These are phyloP conservation scores for Saturnispora ahearnii DNA, from an alignment of 805 yeast species.

Conservation along the genomic window DNA sequence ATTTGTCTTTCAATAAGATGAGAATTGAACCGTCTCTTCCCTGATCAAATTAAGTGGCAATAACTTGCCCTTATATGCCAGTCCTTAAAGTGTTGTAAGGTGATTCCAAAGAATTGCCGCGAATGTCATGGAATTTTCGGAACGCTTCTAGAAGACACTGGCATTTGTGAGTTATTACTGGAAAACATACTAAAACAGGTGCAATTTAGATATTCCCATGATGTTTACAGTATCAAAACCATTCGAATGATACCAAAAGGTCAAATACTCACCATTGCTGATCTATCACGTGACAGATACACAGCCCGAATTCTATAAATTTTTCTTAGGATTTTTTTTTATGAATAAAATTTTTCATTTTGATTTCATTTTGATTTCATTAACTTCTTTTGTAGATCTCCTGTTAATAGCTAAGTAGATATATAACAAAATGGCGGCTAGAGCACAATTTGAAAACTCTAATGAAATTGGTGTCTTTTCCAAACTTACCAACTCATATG, in stretches of 20 bases:
- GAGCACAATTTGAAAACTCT: slow-evolving; percentile 77
- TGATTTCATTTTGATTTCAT: neutral
- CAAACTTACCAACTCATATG: slow-evolving; percentile 91
- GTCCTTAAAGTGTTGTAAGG: neutral
- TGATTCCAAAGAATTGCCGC: neutral
- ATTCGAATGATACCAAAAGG: neutral
- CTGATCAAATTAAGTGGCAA: neutral
- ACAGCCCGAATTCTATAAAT: neutral
- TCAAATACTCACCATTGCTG: neutral
- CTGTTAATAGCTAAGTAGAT: neutral
- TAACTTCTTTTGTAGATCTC: neutral
- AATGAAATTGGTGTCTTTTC: slow-evolving; percentile 92
- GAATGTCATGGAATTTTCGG: neutral
- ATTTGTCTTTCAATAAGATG: neutral
- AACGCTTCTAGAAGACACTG: slow-evolving; percentile 1
- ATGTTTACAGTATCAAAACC: neutral
- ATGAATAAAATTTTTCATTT: neutral
- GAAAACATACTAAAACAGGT: neutral
- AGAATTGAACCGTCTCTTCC: neutral
- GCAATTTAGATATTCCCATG: too few species aligned
- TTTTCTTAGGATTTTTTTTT: neutral
- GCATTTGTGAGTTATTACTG: too few species aligned
- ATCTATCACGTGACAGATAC: neutral
- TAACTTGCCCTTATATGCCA: neutral
- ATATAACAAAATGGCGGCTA: slow-evolving; percentile 43